These are phyloP conservation scores for Yamadazyma insecticola DNA, from an alignment of 805 yeast genomes.

Conservation along the genomic window DNA sequence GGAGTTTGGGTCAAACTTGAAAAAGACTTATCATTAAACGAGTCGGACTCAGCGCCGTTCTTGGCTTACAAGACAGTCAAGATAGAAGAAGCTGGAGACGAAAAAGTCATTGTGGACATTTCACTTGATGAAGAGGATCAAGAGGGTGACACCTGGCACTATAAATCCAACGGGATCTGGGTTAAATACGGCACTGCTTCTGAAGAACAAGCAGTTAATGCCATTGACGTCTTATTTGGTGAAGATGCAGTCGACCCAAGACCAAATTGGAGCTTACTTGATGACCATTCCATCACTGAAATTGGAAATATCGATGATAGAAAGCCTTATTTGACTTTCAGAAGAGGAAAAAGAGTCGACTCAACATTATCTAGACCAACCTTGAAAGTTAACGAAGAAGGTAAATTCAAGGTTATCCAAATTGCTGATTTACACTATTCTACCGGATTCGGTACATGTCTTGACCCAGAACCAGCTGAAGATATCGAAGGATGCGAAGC, in stretches of 20 bases:
- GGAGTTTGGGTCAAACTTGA: too few species aligned
- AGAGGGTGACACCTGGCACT: background rate
- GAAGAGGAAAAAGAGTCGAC: constrained; percentile 26
- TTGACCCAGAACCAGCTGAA: constrained; percentile 64
- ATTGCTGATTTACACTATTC: constrained; percentile 86
- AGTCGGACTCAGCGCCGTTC: too few species aligned
- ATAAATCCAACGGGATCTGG: constrained; percentile 47
- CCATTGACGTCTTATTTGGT: constrained; percentile 67
- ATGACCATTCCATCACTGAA: background rate
- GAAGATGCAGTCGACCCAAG: constrained; percentile 70
- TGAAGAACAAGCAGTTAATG: constrained; percentile 39
- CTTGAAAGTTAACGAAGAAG: constrained; percentile 33
- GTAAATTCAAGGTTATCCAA: constrained; percentile 71
- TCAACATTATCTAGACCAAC: constrained; percentile 9
- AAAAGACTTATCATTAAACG: too few species aligned
- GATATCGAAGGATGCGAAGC: constrained; percentile 60
- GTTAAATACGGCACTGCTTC: constrained; percentile 42
- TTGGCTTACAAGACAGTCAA: too few species aligned
- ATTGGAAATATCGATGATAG: constrained; percentile 8
- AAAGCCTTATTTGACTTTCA: constrained; percentile 22
- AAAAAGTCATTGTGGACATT: background rate
- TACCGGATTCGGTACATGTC: constrained; percentile 74
- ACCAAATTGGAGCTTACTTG: constrained; percentile 50
- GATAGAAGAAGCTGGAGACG: too few species aligned
- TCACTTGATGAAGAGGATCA: background rate